Evolutionary conservation across 148 eudicot species (phyloP).

Genomic region (Chenopodium album): DNA sequence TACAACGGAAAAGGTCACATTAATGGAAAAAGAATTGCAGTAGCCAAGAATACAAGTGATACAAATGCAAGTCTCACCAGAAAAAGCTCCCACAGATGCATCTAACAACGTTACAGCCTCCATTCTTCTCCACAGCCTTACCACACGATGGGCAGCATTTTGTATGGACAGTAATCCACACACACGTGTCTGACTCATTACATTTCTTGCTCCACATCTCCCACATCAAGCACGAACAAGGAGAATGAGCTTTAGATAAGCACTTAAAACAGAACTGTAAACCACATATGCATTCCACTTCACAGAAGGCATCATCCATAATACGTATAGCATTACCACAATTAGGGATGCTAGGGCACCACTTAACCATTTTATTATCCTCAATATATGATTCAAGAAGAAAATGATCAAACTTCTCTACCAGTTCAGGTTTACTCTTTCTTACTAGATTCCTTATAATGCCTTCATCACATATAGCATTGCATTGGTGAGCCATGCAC

Average conservation of each 20-base stretch:
- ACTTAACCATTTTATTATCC: constrained; percentile 69
- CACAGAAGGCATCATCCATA: constrained; percentile 52
- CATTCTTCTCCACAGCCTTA: constrained; percentile 77
- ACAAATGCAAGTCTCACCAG: constrained; percentile 40
- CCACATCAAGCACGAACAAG: constrained; percentile 86
- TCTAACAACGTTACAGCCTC: constrained; percentile 68
- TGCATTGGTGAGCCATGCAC: constrained; percentile 79
- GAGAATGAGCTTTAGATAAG: constrained; percentile 64
- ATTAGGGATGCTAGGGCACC: constrained; percentile 82
- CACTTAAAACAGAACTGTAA: constrained; percentile 72
- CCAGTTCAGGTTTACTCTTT: constrained; percentile 46
- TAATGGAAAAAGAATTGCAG: not conserved
- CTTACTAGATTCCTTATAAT: constrained; percentile 54
- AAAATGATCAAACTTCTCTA: constrained; percentile 66
- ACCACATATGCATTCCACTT: constrained; percentile 77
- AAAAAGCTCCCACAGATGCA: constrained; percentile 71
- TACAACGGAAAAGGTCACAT: no score
- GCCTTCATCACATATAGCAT: constrained; percentile 66
- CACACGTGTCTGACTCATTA: constrained; percentile 47
- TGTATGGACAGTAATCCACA: constrained; percentile 66
- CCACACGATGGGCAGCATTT: constrained; percentile 69
- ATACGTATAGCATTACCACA: constrained; percentile 82
- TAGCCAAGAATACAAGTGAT: not conserved
- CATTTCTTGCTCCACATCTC: constrained; percentile 69
- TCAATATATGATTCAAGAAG: constrained; percentile 77